phyloP scores from a whole-genome alignment of 2,329 filamentous ascomycete genomes.

The Fusarium penzigii region DNA sequence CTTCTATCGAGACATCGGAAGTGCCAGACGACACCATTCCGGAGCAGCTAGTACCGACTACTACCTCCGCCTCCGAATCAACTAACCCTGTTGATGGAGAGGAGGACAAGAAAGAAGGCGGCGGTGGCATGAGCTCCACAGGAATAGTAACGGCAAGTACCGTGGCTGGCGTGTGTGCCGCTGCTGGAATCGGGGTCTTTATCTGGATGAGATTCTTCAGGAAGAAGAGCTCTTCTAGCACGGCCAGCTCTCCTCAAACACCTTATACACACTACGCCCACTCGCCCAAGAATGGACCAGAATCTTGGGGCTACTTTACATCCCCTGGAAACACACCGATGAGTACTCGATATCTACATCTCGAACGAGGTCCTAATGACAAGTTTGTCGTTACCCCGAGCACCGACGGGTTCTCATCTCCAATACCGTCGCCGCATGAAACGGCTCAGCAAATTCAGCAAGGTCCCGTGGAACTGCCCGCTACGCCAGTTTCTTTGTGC shows the following conservation, averaged over 20 bases:
- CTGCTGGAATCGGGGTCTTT: slow-evolving; percentile 24
- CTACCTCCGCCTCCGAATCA: slow-evolving; percentile 12
- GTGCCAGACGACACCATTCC: slow-evolving; percentile 10
- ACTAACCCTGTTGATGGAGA: slow-evolving; percentile 1
- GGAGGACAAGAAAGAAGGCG: slow-evolving; percentile 7
- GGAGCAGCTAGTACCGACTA: slow-evolving; percentile 6
- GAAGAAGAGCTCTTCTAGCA: slow-evolving; percentile 8
- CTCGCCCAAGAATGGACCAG: not conserved
- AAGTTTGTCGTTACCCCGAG: slow-evolving; percentile 29
- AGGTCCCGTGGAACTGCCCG: slow-evolving; percentile 27
- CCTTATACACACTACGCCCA: not conserved
- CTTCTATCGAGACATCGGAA: slow-evolving; percentile 20
- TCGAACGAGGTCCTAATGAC: slow-evolving; percentile 26
- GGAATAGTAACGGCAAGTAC: slow-evolving; percentile 25
- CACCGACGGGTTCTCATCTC: slow-evolving; percentile 21
- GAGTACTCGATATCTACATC: slow-evolving; percentile 17
- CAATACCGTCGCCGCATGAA: slow-evolving; percentile 7
- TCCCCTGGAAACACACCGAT: slow-evolving; percentile 14
- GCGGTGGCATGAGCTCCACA: slow-evolving; percentile 14
- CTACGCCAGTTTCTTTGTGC: slow-evolving; percentile 30
- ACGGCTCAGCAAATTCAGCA: slow-evolving; percentile 3
- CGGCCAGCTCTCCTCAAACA: not conserved
- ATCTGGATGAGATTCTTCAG: slow-evolving; percentile 29
- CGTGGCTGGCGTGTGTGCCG: slow-evolving; percentile 25
- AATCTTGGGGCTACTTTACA: slow-evolving; percentile 25